Base-by-base conservation (phyloP, 257 asterid species). In the Salvia hispanica region DNA sequence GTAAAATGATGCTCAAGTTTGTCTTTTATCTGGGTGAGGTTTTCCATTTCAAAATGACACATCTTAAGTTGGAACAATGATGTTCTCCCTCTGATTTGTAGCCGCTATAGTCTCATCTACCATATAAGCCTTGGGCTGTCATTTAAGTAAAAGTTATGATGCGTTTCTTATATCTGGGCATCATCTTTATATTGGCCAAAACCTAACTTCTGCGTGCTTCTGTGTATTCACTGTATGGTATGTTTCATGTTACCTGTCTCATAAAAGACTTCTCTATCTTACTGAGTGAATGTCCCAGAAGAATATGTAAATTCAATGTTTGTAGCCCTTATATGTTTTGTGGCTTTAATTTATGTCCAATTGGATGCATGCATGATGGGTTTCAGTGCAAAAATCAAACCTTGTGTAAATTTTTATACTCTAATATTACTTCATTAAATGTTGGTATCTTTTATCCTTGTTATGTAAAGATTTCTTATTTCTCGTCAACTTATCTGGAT, bases 131-230 rank as follows among this genome's bases (percentile, higher is more conserved):
- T 16, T 46, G 58, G 31, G 31, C 13, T 2, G 18, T n/a, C 58
- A 6, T 52, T 39, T 52, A 2, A 48, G 42, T 43, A 53, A 47
- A 66, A 66, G 37, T 18, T 56, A 1, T 61, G 28, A 18, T 61
- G 33, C 10, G 7, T 12, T 31, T 42, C 33, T 33, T 56, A 4
- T 2, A 4, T 28, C 11, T 33, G 31, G 51, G 8, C 4, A 61
- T 50, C 58, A 40, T 14, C 25, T 28, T 40, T 55, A 47, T 25
- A 37, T 28, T 25, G 7, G 15, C 36, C 50, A 4, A 45, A 33
- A 25, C 52, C 39, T 71, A 15, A 15, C 44, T 55, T 48, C 57
- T 46, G 21, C 34, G 34, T 70, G 47, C 53, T 56, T 57, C 36
- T n/a, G 7, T 36, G 15, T 44, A 12, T 21, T 48, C 21, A 18